A percentile compares a stretch with the other conserved stretches of the same genome.
Conservation (phyloP, 257 asterid species). For the Datura wrightii region DNA sequence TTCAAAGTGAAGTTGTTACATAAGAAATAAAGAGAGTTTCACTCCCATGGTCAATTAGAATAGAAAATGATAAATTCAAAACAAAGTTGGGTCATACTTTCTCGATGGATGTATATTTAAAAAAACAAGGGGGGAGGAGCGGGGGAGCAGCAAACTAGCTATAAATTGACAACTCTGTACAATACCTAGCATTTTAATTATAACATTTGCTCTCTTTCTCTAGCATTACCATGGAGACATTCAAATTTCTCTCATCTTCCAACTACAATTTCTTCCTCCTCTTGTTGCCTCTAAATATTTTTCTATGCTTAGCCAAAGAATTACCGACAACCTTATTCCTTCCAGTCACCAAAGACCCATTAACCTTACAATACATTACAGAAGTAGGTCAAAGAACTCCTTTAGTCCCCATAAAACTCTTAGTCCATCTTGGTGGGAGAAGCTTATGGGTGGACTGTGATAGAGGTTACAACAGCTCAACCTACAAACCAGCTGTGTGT, state of each 20-base stretch:
- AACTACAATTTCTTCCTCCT: background rate
- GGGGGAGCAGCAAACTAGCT: background rate
- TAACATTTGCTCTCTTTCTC: background rate
- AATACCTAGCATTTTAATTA: background rate
- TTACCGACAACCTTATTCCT: background rate
- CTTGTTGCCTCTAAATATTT: too few relatives aligned
- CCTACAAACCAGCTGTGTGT: slow-evolving; percentile 48
- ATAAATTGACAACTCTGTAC: background rate
- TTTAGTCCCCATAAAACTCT: background rate
- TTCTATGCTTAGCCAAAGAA: too few relatives aligned
- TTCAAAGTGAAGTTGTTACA: too few relatives aligned
- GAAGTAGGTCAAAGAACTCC: slow-evolving; percentile 24
- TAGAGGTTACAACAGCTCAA: slow-evolving; percentile 38
- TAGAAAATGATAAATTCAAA: too few relatives aligned
- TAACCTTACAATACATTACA: slow-evolving; percentile 29
- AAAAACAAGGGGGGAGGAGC: too few relatives aligned
- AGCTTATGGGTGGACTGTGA: slow-evolving; percentile 77
- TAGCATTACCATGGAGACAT: background rate
- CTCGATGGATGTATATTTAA: too few relatives aligned
- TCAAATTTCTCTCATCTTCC: background rate
- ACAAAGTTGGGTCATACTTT: too few relatives aligned
- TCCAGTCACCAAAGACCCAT: slow-evolving; percentile 21
- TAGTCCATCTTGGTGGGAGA: slow-evolving; percentile 38
- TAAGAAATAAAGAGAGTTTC: too few relatives aligned
- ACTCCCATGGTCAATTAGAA: too few relatives aligned